Evolutionary conservation across 1,284 basidiomycete genomes (phyloP).

Genomic region (Microbotryum silenes-acaulis): DNA sequence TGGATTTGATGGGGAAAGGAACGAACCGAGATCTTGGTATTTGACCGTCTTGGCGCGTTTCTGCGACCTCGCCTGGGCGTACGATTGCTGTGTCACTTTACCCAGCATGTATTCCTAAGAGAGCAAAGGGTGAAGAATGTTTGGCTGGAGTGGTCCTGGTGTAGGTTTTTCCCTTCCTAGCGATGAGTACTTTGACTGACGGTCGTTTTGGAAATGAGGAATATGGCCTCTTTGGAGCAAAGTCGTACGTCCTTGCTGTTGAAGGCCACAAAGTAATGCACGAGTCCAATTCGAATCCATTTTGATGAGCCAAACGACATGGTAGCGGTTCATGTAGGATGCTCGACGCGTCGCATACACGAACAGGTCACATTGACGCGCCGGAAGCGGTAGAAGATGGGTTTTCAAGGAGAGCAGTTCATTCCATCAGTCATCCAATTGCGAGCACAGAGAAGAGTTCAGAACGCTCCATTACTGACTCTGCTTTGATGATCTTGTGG

Average conservation of each 20-base stretch:
- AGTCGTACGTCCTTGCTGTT: slow-evolving; percentile 41
- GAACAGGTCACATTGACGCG: too few relatives aligned
- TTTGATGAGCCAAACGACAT: too few relatives aligned
- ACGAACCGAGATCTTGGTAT: slow-evolving; percentile 13
- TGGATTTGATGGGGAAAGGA: neutral
- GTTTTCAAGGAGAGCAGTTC: too few relatives aligned
- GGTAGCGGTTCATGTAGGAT: too few relatives aligned
- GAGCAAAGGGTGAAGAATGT: neutral
- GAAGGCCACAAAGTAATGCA: too few relatives aligned
- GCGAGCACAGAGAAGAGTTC: too few relatives aligned
- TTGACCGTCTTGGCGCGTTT: slow-evolving; percentile 11
- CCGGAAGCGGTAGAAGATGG: too few relatives aligned
- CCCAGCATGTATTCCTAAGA: slow-evolving; percentile 14
- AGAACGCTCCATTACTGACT: slow-evolving; percentile 17
- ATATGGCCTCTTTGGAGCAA: slow-evolving; percentile 44
- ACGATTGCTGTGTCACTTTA: slow-evolving; percentile 3
- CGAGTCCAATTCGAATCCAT: too few relatives aligned
- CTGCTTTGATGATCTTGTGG: slow-evolving; percentile 45
- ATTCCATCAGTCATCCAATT: too few relatives aligned
- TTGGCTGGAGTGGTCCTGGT: slow-evolving; percentile 19
- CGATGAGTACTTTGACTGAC: slow-evolving; percentile 32
- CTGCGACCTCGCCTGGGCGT: slow-evolving; percentile 12
- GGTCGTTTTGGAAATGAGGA: slow-evolving; percentile 43
- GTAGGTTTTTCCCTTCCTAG: slow-evolving; percentile 21
- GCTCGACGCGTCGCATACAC: too few relatives aligned